These are phyloP conservation scores for Fusarium coicis DNA, from an alignment of 2,329 filamentous ascomycete species.

Conservation along the genomic window DNA sequence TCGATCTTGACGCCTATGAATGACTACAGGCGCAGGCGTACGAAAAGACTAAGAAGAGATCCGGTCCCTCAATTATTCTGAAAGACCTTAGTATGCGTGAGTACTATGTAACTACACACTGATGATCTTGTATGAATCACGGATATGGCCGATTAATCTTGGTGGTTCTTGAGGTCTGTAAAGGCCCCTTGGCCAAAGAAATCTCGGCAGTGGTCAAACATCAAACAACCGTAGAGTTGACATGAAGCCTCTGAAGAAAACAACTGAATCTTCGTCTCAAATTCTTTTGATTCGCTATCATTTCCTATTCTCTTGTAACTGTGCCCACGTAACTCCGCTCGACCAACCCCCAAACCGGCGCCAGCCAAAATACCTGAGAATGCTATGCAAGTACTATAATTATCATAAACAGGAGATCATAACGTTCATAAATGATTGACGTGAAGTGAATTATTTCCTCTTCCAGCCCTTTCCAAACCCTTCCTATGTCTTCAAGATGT, in stretches of 20 bases:
- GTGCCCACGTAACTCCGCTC: not conserved
- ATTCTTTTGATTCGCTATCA: rapidly evolving
- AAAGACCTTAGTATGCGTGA: rapidly evolving
- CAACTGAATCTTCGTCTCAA: rapidly evolving
- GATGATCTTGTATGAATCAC: not conserved
- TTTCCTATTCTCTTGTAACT: not conserved
- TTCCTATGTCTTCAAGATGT: conserved; percentile 46
- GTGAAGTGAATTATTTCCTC: not conserved
- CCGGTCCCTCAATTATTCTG: rapidly evolving
- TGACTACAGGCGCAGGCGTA: no score
- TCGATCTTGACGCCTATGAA: not conserved
- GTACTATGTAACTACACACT: not conserved
- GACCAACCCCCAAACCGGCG: not conserved
- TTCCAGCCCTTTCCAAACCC: rapidly evolving
- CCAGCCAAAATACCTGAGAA: not conserved
- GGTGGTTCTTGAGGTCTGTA: not conserved
- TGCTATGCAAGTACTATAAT: not conserved
- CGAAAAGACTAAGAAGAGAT: not conserved
- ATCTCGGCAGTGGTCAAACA: not conserved
- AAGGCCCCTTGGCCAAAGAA: rapidly evolving
- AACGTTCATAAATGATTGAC: conserved; percentile 9
- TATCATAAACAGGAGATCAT: conserved; percentile 8
- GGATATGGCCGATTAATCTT: not conserved
- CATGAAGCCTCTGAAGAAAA: not conserved
- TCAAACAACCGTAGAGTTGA: not conserved